Evolutionary conservation across 352 stramenopile genomes (phyloP).

Genomic region (Blastocystis sp.): DNA sequence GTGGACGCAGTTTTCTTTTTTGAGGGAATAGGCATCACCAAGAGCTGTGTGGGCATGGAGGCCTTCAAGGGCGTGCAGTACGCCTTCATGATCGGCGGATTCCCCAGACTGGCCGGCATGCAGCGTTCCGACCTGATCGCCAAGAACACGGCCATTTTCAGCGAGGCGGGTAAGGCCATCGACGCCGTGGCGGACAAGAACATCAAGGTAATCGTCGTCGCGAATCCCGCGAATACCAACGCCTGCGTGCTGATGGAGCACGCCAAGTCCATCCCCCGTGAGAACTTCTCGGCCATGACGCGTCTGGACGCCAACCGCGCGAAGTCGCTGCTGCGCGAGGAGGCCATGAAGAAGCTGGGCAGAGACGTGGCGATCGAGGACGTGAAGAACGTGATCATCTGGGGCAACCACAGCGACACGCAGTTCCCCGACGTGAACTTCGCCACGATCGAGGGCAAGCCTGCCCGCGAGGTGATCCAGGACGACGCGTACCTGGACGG

Average conservation of each 20-base stretch:
- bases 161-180: constrained; percentile 80
- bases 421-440: constrained; percentile 78
- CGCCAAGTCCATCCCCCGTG: constrained; percentile 80
- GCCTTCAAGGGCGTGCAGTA: constrained; percentile 82
- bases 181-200: constrained; percentile 79
- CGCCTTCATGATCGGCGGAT: constrained; percentile 83
- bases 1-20: constrained; percentile 12
- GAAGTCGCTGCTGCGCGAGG: constrained; percentile 56
- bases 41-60: constrained; percentile 78
- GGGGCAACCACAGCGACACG: constrained; percentile 87
- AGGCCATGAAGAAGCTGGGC: constrained; percentile 72
- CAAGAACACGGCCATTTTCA: constrained; percentile 87
- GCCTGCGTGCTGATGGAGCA: constrained; percentile 82
- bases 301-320: constrained; percentile 83
- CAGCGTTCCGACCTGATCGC: constrained; percentile 85
- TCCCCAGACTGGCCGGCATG: constrained; percentile 84
- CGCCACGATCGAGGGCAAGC: constrained; percentile 58
- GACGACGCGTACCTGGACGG: constrained; percentile 72
- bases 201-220: constrained; percentile 85
- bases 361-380: constrained; percentile 70
- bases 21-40: constrained; percentile 72
- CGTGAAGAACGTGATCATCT: constrained; percentile 82
- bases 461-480: constrained; percentile 71
- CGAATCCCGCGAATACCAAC: constrained; percentile 87
- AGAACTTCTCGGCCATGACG: constrained; percentile 85